Conservation (phyloP, 306 rosid species). For the Adenanthera pavonina region DNA sequence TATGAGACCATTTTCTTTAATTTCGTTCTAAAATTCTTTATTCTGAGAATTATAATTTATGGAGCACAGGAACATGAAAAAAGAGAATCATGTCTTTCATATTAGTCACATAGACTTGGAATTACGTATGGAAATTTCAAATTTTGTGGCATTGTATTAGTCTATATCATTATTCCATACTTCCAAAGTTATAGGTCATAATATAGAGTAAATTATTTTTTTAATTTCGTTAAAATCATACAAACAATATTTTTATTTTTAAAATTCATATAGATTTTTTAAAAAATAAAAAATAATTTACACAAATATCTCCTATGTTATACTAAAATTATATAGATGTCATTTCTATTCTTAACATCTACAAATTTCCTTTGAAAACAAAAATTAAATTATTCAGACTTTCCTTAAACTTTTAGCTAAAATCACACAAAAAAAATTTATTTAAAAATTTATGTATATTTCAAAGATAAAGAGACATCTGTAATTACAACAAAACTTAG, state of each 20-base stretch:
- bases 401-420: neutral
- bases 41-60: neutral
- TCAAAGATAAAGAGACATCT: neutral
- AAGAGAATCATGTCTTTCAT: neutral
- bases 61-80: neutral
- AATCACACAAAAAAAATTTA: neutral
- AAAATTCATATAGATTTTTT: no score
- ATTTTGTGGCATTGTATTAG: neutral
- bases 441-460: neutral
- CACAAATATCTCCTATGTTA: neutral
- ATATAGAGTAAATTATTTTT: neutral
- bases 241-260: neutral
- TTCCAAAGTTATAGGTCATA: neutral
- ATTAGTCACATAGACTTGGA: neutral
- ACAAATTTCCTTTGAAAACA: neutral
- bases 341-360: no score
- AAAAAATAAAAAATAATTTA: no score
- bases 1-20: neutral
- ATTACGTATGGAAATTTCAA: neutral
- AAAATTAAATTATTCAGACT: neutral
- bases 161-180: neutral
- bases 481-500: neutral
- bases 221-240: neutral
- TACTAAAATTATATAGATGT: neutral
- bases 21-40: neutral